Base-by-base conservation (phyloP, 2,329 filamentous ascomycete species). In the Xylariaceae sp. region DNA sequence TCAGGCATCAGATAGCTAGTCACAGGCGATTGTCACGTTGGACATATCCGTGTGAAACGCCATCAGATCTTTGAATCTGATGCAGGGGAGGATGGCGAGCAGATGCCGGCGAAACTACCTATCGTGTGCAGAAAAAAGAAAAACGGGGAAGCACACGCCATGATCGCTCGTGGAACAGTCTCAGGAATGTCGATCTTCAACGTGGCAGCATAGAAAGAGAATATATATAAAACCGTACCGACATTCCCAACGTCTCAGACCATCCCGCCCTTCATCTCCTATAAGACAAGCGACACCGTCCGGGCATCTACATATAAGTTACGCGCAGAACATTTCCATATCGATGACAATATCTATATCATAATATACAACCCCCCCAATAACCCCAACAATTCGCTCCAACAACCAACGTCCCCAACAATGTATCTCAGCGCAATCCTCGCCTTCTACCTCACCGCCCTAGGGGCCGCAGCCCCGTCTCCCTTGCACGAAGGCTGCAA, bases 391-490 rank as follows among this genome's bases (percentile, higher is more conserved):
- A 19, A 36, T 22, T 3, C 3, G 26, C 13, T 16, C 15, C n/a
- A n/a, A 15, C 5, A n/a, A 43, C 19, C 18, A 41, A 36, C 43
- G n/a, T 21, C 29, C 7, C 4, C 13, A 22, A 21, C 51, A 19
- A 67, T 67, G 65, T 57, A 57, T n/a, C 21, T 43, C 45, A 46
- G 43, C 26, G 54, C 19, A 8, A 18, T 60, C 51, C 8, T 61
- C 54, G 34, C 49, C 37, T 32, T 65, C 48, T 58, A 58, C 59
- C 49, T 63, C 54, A 55, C 54, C 42, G 58, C 54, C 36, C 44
- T 61, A 40, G 62, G 51, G 10, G 40, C 56, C 9, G 58, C 63
- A 10, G 39, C 56, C 10, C 55, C 63, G 2, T 16, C 53, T 13
- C 46, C 46, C 12, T 8, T 2, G n/a, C 30, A 16, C 26, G 47